Evolutionary conservation across 345 rosid genomes (phyloP), one percentile per base, ranked within the genome.

Genomic region (Cardamine resedifolia): DNA sequence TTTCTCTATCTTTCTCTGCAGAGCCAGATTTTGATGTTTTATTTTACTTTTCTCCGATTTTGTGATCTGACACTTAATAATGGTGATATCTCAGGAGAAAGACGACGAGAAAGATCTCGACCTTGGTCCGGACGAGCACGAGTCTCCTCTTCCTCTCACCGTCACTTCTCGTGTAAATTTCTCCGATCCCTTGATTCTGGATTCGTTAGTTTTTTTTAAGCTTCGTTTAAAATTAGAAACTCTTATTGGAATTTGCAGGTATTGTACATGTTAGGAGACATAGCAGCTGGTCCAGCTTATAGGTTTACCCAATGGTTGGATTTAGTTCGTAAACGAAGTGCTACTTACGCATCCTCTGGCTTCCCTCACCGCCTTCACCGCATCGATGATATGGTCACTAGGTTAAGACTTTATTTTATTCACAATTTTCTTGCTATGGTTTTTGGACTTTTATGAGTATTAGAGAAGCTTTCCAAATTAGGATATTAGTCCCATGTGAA

Each of bases 211-310:
- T 48, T 23, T 28, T 5, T 15, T n/a, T n/a, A 41, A n/a, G 24
- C 18, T n/a, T 45, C 10, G 38, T 57, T 39, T 26, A 5, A 49
- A 12, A 11, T 8, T n/a, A 7, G 10, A 56, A 63, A 31, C 31
- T 5, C 2, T 9, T 21, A 33, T 36, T 3, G 43, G 20, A 30
- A 12, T 16, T 66, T 48, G 78, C 87, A 95, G 99, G 90, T 95
- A 2, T 74, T 95, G 89, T 88, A 87, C 83, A 88, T 95, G 97
- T 85, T 95, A 90, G 99, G 99, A 84, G 99, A 95, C 60, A 85
- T 95, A 59, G 83, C 99, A 4, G 80, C 96, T 15, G 93, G 90
- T 73, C 86, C 98, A 49, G 96, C 96, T 44, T 76, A 82, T 83
- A 75, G 90, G 80, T 90, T 92, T 79, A 77, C 87, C 18, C 98